These are phyloP conservation scores for Hemisphaericaspora lyxosophila DNA, from an alignment of 1,139 yeast genomes.

Conservation along the genomic window DNA sequence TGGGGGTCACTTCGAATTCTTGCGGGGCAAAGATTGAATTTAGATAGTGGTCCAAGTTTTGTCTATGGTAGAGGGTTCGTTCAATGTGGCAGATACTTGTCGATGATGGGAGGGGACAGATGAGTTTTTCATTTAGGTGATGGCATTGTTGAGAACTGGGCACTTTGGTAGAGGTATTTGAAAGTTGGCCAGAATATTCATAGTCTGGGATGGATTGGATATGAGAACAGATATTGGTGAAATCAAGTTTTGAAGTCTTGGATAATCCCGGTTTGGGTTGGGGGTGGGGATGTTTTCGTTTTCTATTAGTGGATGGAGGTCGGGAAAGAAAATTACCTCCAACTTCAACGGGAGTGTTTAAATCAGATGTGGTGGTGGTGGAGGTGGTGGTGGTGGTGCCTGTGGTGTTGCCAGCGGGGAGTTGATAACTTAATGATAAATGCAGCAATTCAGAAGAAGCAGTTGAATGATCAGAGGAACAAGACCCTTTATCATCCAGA, in stretches of 20 bases:
- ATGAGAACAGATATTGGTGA: slow-evolving; percentile 6
- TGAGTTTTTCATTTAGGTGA: slow-evolving; percentile 11
- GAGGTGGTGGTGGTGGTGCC: no score
- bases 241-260: slow-evolving; percentile 9
- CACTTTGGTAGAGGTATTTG: slow-evolving; percentile 6
- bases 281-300: slow-evolving; percentile 5
- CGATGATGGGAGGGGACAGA: slow-evolving; percentile 10
- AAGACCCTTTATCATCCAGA: slow-evolving; percentile 8
- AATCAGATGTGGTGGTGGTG: no score
- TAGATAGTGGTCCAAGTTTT: slow-evolving; percentile 6
- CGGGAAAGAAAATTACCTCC: slow-evolving; percentile 2
- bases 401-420: no score
- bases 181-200: slow-evolving; percentile 9
- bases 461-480: slow-evolving; percentile 9
- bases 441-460: slow-evolving; percentile 8
- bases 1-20: slow-evolving; percentile 10
- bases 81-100: slow-evolving; percentile 11
- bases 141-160: slow-evolving; percentile 12
- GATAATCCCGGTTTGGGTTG: not conserved
- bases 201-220: slow-evolving; percentile 12
- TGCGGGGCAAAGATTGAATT: slow-evolving; percentile 2
- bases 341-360: slow-evolving; percentile 3
- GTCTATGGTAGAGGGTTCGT: slow-evolving; percentile 12
- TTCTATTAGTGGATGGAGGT: slow-evolving; percentile 2
- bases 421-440: slow-evolving; percentile 8